These are phyloP conservation scores for Fusarium nurragi DNA, from an alignment of 2,329 filamentous ascomycete species.

Conservation along the genomic window DNA sequence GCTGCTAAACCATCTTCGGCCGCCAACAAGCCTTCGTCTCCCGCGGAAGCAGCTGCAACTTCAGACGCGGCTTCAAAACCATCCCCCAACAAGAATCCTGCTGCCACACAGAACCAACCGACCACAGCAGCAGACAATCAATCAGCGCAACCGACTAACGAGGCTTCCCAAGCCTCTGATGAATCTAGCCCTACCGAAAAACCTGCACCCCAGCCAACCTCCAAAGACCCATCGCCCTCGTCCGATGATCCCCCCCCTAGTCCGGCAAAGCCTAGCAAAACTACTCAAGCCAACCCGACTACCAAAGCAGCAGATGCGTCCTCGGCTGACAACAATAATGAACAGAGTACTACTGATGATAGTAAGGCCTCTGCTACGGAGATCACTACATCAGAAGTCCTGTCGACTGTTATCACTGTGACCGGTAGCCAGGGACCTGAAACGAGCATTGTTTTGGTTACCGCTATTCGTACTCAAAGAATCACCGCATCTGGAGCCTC, in stretches of 20 bases:
- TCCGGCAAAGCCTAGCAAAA: background rate
- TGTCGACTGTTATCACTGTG: slow-evolving; percentile 41
- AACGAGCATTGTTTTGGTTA: slow-evolving; percentile 45
- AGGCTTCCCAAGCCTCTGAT: slow-evolving; percentile 14
- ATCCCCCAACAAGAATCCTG: slow-evolving; percentile 10
- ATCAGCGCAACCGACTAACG: slow-evolving; percentile 4
- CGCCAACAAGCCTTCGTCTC: slow-evolving; percentile 10
- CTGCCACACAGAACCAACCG: slow-evolving; percentile 10
- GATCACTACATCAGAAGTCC: slow-evolving; percentile 23
- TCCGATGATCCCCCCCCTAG: slow-evolving; percentile 3
- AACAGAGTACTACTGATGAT: slow-evolving; percentile 21
- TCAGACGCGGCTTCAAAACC: slow-evolving; percentile 14
- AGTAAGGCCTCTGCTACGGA: slow-evolving; percentile 18
- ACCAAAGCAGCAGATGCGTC: slow-evolving; percentile 18
- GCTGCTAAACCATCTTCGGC: slow-evolving; percentile 24
- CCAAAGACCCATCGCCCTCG: slow-evolving; percentile 18
- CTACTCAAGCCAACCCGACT: slow-evolving; percentile 23
- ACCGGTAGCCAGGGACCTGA: slow-evolving; percentile 32
- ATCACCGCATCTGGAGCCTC: slow-evolving; percentile 21
- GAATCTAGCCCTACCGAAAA: slow-evolving; percentile 12
- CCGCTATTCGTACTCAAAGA: slow-evolving; percentile 37
- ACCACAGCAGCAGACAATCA: slow-evolving; percentile 8
- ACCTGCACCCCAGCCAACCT: slow-evolving; percentile 16
- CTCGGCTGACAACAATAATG: slow-evolving; percentile 23
- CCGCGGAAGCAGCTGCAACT: slow-evolving; percentile 9